These are phyloP conservation scores for Angomonas desouzai DNA, from an alignment of 208 protist genomes.

Conservation along the genomic window DNA sequence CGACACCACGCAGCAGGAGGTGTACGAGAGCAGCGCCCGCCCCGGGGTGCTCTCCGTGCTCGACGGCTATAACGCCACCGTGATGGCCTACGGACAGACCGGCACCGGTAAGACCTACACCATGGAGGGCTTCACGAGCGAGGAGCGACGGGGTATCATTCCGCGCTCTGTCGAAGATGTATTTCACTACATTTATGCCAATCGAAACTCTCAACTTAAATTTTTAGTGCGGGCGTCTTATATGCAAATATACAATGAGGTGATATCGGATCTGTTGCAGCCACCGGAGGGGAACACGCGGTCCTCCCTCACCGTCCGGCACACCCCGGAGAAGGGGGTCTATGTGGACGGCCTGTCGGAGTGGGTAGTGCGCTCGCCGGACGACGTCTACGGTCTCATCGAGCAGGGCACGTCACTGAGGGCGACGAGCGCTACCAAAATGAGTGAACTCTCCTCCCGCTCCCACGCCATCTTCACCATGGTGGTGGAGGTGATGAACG, in stretches of 20 bases:
- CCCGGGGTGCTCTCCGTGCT: conserved; percentile 79
- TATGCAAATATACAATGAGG: conserved; percentile 94
- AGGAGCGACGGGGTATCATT: conserved; percentile 73
- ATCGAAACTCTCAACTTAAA: conserved; percentile 35
- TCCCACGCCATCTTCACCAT: conserved; percentile 93
- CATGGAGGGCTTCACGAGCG: conserved; percentile 69
- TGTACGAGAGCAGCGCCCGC: conserved; percentile 73
- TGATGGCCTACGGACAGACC: conserved; percentile 94
- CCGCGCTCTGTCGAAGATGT: conserved; percentile 81
- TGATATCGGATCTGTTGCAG: conserved; percentile 85
- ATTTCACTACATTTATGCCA: conserved; percentile 37
- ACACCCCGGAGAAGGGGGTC: conserved; percentile 24
- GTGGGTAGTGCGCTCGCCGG: conserved; percentile 46
- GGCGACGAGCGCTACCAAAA: conserved; percentile 86
- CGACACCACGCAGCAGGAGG: conserved; percentile 43
- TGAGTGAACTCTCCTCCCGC: conserved; percentile 85
- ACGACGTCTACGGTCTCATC: conserved; percentile 69
- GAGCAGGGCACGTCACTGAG: conserved; percentile 65
- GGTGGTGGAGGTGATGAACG: conserved; percentile 42
- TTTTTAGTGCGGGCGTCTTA: conserved; percentile 53
- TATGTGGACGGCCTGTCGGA: conserved; percentile 45
- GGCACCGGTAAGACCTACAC: conserved; percentile 95
- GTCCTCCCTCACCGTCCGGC: conserved; percentile 24
- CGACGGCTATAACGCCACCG: conserved; percentile 87
- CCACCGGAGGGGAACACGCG: conserved; percentile 25